phyloP scores from a whole-genome alignment of 441 rosid genomes.

The Oxalis stricta region DNA sequence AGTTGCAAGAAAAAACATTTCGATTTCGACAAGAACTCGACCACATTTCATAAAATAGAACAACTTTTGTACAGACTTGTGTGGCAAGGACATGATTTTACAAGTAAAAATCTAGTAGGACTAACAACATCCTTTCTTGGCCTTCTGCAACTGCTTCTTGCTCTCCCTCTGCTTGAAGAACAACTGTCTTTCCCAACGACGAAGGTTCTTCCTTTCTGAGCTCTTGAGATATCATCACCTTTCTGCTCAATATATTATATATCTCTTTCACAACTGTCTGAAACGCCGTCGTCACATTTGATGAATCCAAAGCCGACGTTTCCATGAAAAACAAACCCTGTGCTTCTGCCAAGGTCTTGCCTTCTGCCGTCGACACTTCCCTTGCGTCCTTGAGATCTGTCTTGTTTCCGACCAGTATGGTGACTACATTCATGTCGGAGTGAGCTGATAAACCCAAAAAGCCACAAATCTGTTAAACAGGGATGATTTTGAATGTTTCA shows the following conservation, averaged over 20 bases:
- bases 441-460: conserved; percentile 33
- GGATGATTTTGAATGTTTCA: not conserved
- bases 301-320: conserved; percentile 65
- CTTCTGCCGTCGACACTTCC: conserved; percentile 58
- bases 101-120: too few relatives aligned
- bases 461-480: not conserved
- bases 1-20: too few relatives aligned
- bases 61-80: too few relatives aligned
- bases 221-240: conserved; percentile 79
- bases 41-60: too few relatives aligned
- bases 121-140: conserved; percentile 53
- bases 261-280: conserved; percentile 65
- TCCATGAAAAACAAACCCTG: conserved; percentile 66
- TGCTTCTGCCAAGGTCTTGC: conserved; percentile 49
- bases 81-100: too few relatives aligned
- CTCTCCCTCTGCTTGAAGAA: conserved; percentile 32
- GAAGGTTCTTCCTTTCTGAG: conserved; percentile 52
- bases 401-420: conserved; percentile 63
- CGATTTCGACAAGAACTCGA: too few relatives aligned
- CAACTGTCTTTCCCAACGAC: conserved; percentile 50
- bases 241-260: conserved; percentile 67
- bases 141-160: conserved; percentile 11
- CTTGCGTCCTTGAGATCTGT: conserved; percentile 57
- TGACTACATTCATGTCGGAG: conserved; percentile 72
- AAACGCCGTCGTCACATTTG: conserved; percentile 55